A percentile compares a stretch with the other conserved stretches of the same genome.
Evolutionary conservation across 768 basidiomycete genomes (phyloP).

Genomic region (Pisolithus sp.): DNA sequence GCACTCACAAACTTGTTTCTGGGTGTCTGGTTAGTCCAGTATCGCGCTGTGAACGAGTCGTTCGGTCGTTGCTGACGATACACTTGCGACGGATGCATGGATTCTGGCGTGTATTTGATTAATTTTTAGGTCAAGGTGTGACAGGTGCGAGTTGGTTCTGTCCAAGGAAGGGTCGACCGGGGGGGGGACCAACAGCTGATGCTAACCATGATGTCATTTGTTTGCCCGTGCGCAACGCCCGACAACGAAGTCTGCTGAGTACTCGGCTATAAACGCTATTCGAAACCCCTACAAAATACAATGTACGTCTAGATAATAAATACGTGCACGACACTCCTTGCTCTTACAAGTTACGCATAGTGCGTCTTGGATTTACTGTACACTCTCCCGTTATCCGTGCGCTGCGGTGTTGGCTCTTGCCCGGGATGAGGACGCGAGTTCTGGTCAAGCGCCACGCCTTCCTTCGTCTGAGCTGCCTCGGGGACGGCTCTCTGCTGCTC

Average conservation of each 20-base stretch:
- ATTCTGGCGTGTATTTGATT: neutral
- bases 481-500: constrained; percentile 1
- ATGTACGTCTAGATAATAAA: too few species aligned
- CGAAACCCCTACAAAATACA: too few species aligned
- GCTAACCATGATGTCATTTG: constrained; percentile 24
- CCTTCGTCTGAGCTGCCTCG: constrained; percentile 3
- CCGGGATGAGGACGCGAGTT: constrained; percentile 3
- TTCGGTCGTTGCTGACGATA: constrained; percentile 18
- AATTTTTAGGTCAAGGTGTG: too few species aligned
- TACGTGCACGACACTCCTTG: neutral
- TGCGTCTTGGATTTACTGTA: constrained; percentile 6
- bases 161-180: neutral
- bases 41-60: constrained; percentile 24
- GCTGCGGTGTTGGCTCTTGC: constrained; percentile 4
- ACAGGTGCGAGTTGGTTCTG: neutral
- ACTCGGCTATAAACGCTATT: too few species aligned
- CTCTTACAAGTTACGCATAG: neutral
- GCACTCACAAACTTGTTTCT: constrained; percentile 27
- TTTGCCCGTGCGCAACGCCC: neutral
- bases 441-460: neutral
- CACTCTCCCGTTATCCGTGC: constrained; percentile 2
- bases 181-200: neutral
- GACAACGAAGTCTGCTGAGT: neutral
- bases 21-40: constrained; percentile 28
- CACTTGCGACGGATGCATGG: constrained; percentile 21